phyloP scores from a whole-genome alignment of 2,329 filamentous ascomycete genomes.

The Paecilomyces variotii region DNA sequence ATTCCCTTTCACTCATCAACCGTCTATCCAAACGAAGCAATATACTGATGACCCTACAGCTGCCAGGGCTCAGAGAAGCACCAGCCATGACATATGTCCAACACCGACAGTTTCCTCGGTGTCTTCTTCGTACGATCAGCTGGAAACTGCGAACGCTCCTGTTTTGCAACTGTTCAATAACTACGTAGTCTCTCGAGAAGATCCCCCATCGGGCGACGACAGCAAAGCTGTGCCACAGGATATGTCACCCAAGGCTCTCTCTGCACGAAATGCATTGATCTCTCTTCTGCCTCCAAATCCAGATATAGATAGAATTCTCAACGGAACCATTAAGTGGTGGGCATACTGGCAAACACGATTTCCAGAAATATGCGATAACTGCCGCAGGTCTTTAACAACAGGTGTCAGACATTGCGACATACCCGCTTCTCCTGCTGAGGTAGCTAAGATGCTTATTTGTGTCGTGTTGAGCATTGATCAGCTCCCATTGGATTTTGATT shows the following conservation, averaged over 20 bases:
- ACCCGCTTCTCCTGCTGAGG: conserved; percentile 25
- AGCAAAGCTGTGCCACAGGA: conserved; percentile 14
- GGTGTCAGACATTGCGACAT: conserved; percentile 4
- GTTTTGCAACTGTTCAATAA: conserved; percentile 32
- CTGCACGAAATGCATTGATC: conserved; percentile 18
- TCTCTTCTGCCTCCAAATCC: conserved; percentile 25
- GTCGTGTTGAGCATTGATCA: conserved; percentile 36
- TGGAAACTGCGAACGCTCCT: conserved; percentile 25
- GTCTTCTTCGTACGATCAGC: conserved; percentile 9
- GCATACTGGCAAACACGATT: conserved; percentile 26
- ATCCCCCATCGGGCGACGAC: conserved; percentile 15
- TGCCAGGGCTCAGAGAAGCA: conserved; percentile 17
- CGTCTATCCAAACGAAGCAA: background rate
- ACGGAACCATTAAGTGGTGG: conserved; percentile 22
- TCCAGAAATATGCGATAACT: conserved; percentile 18
- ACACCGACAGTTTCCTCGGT: conserved; percentile 5
- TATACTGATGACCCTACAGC: background rate
- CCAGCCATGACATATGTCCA: conserved; percentile 5
- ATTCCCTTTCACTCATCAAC: background rate
- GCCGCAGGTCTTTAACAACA: conserved; percentile 8
- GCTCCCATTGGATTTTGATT: conserved; percentile 32
- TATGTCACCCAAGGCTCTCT: conserved; percentile 19
- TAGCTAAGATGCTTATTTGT: conserved; percentile 38
- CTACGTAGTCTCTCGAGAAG: conserved; percentile 24
- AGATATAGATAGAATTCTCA: conserved; percentile 25